These are phyloP conservation scores for Trametes villosa DNA, from an alignment of 768 basidiomycete species.

Conservation along the genomic window DNA sequence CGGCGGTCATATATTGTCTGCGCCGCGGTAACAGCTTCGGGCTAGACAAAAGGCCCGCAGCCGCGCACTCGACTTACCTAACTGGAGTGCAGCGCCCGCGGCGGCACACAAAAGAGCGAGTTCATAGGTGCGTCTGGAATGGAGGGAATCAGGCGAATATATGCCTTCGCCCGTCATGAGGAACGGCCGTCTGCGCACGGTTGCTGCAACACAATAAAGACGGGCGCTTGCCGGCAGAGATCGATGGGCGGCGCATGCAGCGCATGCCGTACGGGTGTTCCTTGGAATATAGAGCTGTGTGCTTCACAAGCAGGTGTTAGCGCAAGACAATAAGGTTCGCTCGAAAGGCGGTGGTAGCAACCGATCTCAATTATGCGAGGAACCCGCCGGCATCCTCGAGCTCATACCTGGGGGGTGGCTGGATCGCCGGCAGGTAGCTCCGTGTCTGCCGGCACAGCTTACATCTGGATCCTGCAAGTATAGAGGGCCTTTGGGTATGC, in stretches of 20 bases:
- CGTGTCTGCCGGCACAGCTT: no score
- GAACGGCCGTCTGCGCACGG: not conserved
- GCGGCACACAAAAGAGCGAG: slow-evolving; percentile 4
- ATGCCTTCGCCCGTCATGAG: not conserved
- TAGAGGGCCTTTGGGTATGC: no score
- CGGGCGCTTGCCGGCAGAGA: not conserved
- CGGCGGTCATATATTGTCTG: not conserved
- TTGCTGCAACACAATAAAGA: slow-evolving; percentile 3
- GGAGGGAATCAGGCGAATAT: not conserved
- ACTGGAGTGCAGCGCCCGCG: not conserved
- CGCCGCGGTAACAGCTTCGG: not conserved
- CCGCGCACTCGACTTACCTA: not conserved
- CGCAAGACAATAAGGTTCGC: slow-evolving; percentile 8
- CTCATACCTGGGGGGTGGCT: no score
- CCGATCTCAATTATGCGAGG: not conserved
- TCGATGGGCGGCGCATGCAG: not conserved
- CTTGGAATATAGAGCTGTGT: not conserved
- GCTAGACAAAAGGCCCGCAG: slow-evolving; percentile 11
- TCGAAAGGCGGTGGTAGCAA: not conserved
- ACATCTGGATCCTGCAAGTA: no score
- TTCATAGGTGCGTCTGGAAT: not conserved
- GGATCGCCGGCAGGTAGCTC: no score
- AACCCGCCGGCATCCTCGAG: not conserved
- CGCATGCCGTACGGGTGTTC: not conserved
- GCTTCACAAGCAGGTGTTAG: not conserved